A percentile compares a stretch with the other conserved stretches of the same genome.
Conservation (phyloP, 768 basidiomycete genomes). For the Amyloporia xantha region DNA sequence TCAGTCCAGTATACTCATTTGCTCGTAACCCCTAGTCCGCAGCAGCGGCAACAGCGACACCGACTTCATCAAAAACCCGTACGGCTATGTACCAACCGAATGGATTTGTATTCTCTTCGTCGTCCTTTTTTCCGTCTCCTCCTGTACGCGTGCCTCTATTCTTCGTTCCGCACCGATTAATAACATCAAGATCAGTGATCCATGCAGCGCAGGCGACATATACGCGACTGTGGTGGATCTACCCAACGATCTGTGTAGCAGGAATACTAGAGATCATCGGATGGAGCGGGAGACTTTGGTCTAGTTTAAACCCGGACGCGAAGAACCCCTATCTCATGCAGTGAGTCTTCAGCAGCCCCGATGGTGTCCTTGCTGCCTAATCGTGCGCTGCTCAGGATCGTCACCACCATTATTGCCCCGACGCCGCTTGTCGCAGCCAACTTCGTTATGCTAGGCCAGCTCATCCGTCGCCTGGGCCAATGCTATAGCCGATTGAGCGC, state of each 20-base stretch:
- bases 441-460: conserved; percentile 48
- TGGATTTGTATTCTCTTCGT: conserved; percentile 32
- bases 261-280: conserved; percentile 32
- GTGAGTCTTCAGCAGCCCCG: conserved; percentile 14
- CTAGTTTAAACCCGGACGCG: conserved; percentile 17
- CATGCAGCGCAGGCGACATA: conserved; percentile 23
- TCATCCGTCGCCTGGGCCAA: conserved; percentile 38
- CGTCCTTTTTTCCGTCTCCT: conserved; percentile 26
- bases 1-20: no score
- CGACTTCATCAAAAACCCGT: conserved; percentile 7
- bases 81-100: conserved; percentile 31
- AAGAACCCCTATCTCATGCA: conserved; percentile 35
- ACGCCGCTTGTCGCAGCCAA: conserved; percentile 53
- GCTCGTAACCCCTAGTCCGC: no score
- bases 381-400: conserved; percentile 30
- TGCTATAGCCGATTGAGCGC: conserved; percentile 42
- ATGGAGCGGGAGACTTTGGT: conserved; percentile 33
- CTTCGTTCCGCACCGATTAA: background rate
- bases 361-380: background rate
- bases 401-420: conserved; percentile 47
- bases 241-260: conserved; percentile 25
- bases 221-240: conserved; percentile 30
- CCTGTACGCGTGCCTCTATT: conserved; percentile 16
- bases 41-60: no score
- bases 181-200: conserved; percentile 7